These are phyloP conservation scores for Chlamydomonas incerta DNA, from an alignment of 139 green algal species.

Conservation along the genomic window DNA sequence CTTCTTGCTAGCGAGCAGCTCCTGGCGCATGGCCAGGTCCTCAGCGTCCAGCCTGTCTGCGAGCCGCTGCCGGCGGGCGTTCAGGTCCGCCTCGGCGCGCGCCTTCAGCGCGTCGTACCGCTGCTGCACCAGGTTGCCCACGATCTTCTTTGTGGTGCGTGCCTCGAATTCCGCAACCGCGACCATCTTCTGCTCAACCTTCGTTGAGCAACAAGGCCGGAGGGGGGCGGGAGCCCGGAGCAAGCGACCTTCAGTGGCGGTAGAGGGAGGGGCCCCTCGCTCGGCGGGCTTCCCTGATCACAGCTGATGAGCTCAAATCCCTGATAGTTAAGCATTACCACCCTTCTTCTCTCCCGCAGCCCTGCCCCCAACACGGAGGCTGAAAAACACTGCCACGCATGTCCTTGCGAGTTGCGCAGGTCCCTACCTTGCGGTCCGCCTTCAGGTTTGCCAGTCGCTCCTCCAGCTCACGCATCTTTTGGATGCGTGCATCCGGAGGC, in stretches of 20 bases:
- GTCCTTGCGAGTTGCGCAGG: too few species aligned
- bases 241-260: too few species aligned
- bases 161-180: constrained; percentile 32
- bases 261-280: too few species aligned
- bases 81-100: constrained; percentile 46
- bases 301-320: too few species aligned
- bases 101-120: constrained; percentile 58
- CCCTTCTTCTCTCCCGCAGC: too few species aligned
- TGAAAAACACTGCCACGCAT: too few species aligned
- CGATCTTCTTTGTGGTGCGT: constrained; percentile 37
- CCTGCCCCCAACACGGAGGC: too few species aligned
- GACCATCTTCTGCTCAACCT: constrained; percentile 24
- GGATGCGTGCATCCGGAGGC: constrained; percentile 52
- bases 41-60: constrained; percentile 79
- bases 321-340: too few species aligned
- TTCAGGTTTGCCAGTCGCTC: constrained; percentile 57
- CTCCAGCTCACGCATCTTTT: constrained; percentile 64
- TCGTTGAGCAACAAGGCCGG: not conserved
- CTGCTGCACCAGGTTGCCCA: constrained; percentile 38
- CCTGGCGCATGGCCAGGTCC: constrained; percentile 85
- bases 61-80: constrained; percentile 51
- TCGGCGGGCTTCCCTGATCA: too few species aligned
- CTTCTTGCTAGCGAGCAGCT: constrained; percentile 67
- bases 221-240: too few species aligned
- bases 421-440: constrained; percentile 13